Conservation (phyloP, 768 basidiomycete genomes). For the Fomitopsis serialis region DNA sequence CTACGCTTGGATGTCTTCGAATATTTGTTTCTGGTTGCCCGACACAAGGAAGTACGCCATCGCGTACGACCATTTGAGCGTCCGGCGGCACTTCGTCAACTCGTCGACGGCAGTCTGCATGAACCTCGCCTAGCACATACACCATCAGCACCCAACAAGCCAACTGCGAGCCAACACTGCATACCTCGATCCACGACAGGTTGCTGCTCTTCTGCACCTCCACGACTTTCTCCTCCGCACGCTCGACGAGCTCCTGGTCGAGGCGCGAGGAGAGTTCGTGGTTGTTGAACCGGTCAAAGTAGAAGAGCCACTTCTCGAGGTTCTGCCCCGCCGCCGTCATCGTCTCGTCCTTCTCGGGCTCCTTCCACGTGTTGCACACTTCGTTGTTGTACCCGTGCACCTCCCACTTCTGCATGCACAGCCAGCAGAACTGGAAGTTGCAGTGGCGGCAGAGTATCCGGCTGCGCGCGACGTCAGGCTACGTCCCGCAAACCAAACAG, state of each 20-base stretch:
- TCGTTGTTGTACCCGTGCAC: conserved; percentile 22
- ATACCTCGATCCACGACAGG: conserved; percentile 96
- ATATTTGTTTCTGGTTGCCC: conserved; percentile 90
- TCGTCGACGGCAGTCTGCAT: conserved; percentile 97
- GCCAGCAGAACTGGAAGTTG: conserved; percentile 97
- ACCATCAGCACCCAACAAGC: neutral
- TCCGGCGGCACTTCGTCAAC: conserved; percentile 81
- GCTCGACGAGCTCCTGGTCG: conserved; percentile 82
- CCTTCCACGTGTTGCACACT: conserved; percentile 42
- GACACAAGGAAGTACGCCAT: conserved; percentile 97
- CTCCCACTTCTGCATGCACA: conserved; percentile 74
- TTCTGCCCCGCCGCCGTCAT: conserved; percentile 34
- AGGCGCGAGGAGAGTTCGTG: conserved; percentile 98
- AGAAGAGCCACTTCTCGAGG: conserved; percentile 35
- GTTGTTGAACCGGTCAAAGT: conserved; percentile 99
- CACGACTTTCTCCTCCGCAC: conserved; percentile 99
- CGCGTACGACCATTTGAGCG: conserved; percentile 98
- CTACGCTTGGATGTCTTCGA: conserved; percentile 93
- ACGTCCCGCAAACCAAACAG: neutral
- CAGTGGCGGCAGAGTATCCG: conserved; percentile 99
- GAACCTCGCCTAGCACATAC: conserved; percentile 48
- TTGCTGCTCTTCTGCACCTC: conserved; percentile 92
- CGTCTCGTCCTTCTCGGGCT: conserved; percentile 61
- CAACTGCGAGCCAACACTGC: neutral
- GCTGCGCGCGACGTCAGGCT: conserved; percentile 33